A percentile compares a stretch with the other conserved stretches of the same genome.
Evolutionary conservation across 2,329 filamentous ascomycete genomes (phyloP).

Genomic region (Fusarium ambrosium): DNA sequence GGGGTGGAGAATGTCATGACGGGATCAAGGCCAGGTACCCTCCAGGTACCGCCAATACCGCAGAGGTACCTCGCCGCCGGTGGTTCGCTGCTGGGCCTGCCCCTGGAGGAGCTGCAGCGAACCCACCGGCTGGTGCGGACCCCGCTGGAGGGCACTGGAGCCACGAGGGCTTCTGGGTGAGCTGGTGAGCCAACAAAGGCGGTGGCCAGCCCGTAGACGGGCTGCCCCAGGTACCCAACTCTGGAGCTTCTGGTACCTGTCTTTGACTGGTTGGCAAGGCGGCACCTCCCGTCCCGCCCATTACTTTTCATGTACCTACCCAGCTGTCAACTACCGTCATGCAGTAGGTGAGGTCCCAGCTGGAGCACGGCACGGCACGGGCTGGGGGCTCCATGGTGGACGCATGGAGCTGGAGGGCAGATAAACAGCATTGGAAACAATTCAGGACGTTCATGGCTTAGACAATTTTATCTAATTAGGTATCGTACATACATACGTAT

Average conservation of each 20-base stretch:
- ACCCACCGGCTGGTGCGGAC: not conserved
- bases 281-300: constrained; percentile 24
- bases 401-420: not conserved
- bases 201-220: not conserved
- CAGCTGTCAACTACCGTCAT: not conserved
- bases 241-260: constrained; percentile 4
- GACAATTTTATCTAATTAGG: not conserved
- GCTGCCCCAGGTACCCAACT: not conserved
- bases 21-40: constrained; percentile 6
- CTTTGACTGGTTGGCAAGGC: constrained; percentile 19
- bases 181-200: constrained; percentile 8
- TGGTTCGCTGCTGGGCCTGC: constrained; percentile 31
- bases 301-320: constrained; percentile 13
- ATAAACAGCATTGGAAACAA: not conserved
- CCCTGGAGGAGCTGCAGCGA: constrained; percentile 32
- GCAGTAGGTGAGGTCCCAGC: constrained; percentile 16
- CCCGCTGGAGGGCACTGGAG: constrained; percentile 18
- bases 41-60: constrained; percentile 1
- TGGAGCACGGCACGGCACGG: constrained; percentile 25
- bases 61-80: not conserved
- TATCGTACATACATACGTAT: not conserved
- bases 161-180: constrained; percentile 20
- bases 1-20: constrained; percentile 1
- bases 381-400: constrained; percentile 13
- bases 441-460: not conserved